A percentile compares a stretch with the other conserved stretches of the same genome.
These are phyloP conservation scores for Dactylellina cionopaga DNA, from an alignment of 2,329 filamentous ascomycete species.

Conservation along the genomic window DNA sequence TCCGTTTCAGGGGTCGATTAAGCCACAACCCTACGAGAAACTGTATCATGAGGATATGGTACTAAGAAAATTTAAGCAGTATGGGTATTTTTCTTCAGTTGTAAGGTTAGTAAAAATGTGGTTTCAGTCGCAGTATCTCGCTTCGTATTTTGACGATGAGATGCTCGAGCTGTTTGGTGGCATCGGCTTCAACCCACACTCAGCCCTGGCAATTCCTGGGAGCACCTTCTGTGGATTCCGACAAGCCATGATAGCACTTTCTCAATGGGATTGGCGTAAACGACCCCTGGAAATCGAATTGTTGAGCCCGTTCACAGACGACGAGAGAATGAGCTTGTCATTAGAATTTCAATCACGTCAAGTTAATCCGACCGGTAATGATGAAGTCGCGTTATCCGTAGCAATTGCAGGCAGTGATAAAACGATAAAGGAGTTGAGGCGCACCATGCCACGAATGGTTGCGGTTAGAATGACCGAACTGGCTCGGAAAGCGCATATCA, in stretches of 20 bases:
- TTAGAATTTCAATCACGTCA: background rate
- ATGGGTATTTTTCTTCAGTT: constrained; percentile 80
- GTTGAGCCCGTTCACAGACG: constrained; percentile 8
- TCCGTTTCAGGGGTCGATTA: background rate
- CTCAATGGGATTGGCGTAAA: constrained; percentile 42
- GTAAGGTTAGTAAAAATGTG: constrained; percentile 88
- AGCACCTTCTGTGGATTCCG: constrained; percentile 62
- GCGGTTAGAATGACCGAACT: constrained; percentile 32
- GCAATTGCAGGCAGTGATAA: constrained; percentile 2
- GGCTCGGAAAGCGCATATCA: constrained; percentile 12
- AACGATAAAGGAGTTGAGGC: background rate
- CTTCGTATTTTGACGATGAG: constrained; percentile 78
- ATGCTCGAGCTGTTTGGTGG: constrained; percentile 84
- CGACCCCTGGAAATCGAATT: constrained; percentile 19
- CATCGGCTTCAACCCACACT: constrained; percentile 80
- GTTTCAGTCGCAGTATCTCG: constrained; percentile 85
- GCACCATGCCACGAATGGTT: constrained; percentile 12
- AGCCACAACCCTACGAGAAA: background rate
- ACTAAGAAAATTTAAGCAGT: constrained; percentile 65
- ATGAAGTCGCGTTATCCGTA: constrained; percentile 10
- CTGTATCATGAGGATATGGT: background rate
- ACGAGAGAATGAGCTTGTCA: constrained; percentile 1
- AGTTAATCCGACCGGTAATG: background rate
- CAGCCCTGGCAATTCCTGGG: constrained; percentile 81
- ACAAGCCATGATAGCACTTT: constrained; percentile 18